Base-by-base conservation (phyloP, 129 eudicot species). In the Erigeron canadensis region DNA sequence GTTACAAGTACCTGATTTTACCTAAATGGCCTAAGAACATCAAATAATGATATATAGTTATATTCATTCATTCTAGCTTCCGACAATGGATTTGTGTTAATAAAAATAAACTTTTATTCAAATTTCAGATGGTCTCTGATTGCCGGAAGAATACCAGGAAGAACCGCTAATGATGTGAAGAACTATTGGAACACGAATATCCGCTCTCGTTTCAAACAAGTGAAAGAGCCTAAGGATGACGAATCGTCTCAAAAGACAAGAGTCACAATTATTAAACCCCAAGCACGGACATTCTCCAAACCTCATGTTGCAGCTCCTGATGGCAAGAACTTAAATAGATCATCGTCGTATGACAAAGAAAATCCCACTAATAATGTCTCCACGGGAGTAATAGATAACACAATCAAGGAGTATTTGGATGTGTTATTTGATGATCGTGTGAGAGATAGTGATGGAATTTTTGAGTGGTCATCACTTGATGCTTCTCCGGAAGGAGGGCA, bases 121-220 rank as follows among this genome's bases (percentile, higher is more conserved):
- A 37, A 61, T 44, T 11, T 40, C 38, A 85, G 95, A 70, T 88
- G 95, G 95, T 75, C 95, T 8, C 40, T 85, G 21, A 88, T 88
- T 53, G 84, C 90, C 1, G 90, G 90, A 18, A 85, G 95, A 78
- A 71, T 87, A 13, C 78, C 94, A 0, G 94, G 89, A 76, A 66
- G 94, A 72, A 87, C 94, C 5, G 87, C 89, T 0, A 87, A 87
- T 51, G 94, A 84, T 67, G 87, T 87, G 11, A 87, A 87, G 44
- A 84, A 87, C 58, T 87, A 65, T 50, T 87, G 94, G 89, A 87
- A 82, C 81, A 80, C 87, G 10, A 79, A 81, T 46, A 5, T 84
- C 10, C 73, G 60, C 21, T 38, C 63, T 12, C 69, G 67, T 19
- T 6, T 18, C 13, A 56, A 58, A 58, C 70, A 70, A 56, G 46